phyloP scores from a whole-genome alignment of 345 rosid genomes.

The Syzygium jambos region DNA sequence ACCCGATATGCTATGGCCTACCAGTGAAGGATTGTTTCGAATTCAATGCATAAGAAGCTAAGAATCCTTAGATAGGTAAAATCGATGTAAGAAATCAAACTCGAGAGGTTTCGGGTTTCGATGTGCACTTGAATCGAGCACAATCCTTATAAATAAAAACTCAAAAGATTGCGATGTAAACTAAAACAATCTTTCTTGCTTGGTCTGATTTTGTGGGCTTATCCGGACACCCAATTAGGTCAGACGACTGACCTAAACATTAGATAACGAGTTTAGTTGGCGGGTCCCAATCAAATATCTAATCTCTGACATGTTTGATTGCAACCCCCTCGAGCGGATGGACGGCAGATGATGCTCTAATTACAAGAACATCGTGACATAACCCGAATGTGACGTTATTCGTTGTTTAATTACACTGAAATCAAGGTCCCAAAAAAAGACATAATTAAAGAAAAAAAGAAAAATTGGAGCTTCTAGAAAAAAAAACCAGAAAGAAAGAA shows the following conservation, averaged over 20 bases:
- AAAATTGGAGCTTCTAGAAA: not conserved
- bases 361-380: constrained; percentile 18
- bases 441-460: not conserved
- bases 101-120: not conserved
- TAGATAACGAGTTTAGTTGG: not conserved
- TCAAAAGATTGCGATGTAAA: not conserved
- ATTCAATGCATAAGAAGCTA: not conserved
- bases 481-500: not conserved
- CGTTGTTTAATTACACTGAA: constrained; percentile 28
- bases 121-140: not conserved
- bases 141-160: not conserved
- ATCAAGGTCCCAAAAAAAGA: constrained; percentile 15
- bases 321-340: not conserved
- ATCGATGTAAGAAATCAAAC: not conserved
- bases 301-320: not conserved
- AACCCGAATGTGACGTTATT: constrained; percentile 13
- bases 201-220: not conserved
- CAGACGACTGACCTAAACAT: not conserved
- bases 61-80: not conserved
- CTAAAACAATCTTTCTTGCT: not conserved
- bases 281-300: not conserved
- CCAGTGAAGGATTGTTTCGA: not conserved
- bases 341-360: constrained; percentile 13
- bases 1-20: not conserved
- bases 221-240: not conserved